Conservation (phyloP, 768 basidiomycete genomes). For the Suillus tomentosus region DNA sequence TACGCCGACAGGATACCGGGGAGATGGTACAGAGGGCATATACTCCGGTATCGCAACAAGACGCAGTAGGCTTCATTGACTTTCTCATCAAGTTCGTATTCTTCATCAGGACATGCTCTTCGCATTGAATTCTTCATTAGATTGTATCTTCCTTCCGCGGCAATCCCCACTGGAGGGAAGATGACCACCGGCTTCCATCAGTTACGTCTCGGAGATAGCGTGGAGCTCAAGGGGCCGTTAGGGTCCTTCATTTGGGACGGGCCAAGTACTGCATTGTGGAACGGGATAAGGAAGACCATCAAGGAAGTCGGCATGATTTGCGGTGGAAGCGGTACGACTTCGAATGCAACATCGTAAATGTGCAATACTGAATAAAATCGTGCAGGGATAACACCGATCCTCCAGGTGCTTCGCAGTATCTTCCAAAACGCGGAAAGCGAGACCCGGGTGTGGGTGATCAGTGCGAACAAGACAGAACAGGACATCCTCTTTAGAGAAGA, state of each 20-base stretch:
- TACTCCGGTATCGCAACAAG: constrained; percentile 52
- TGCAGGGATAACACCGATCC: constrained; percentile 55
- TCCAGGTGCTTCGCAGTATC: constrained; percentile 54
- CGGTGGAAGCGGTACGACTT: constrained; percentile 51
- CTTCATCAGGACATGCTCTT: not conserved
- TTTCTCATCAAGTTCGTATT: constrained; percentile 51
- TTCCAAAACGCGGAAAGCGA: constrained; percentile 41
- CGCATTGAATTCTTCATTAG: constrained; percentile 27
- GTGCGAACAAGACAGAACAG: constrained; percentile 46
- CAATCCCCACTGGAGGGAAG: constrained; percentile 47
- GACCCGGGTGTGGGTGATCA: constrained; percentile 48
- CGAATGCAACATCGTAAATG: not conserved
- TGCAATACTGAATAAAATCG: not conserved
- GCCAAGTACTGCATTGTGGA: constrained; percentile 37
- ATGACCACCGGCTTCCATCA: constrained; percentile 52
- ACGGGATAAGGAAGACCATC: constrained; percentile 36
- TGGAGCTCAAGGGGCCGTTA: constrained; percentile 62
- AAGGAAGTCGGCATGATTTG: constrained; percentile 55
- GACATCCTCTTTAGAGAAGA: constrained; percentile 57
- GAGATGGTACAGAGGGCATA: constrained; percentile 60
- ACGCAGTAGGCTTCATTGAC: constrained; percentile 49
- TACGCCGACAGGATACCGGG: constrained; percentile 40
- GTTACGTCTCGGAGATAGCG: constrained; percentile 47
- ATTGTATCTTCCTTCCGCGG: constrained; percentile 43
- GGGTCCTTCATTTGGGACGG: constrained; percentile 59